Base-by-base conservation (phyloP, 1,139 yeast genomes). In the Sugiyamaella pinicola region DNA sequence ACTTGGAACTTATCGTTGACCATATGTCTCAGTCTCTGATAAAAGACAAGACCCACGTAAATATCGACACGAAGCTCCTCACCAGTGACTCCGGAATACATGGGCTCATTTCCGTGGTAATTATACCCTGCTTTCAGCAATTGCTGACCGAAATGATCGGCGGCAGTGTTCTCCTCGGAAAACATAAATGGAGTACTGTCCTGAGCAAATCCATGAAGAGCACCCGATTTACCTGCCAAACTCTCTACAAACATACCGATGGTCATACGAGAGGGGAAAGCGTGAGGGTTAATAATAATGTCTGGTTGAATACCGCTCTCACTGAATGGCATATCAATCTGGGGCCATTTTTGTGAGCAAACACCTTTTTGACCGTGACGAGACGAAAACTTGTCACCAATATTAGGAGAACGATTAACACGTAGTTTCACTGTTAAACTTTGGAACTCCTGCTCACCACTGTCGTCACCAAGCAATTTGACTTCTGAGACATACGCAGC, bases 351-450 rank as follows among this genome's bases (percentile, higher is more conserved):
- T 71, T 96, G 87, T 12, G 98, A 91, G 74, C 98, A 93, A 57
- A 93, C 99, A 82, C 99, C 99, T 74, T 93, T 93, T 74, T 93
- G 99, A 58, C 99, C 99, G 76, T 93, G 99, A 74, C 99, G 84
- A 21, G 98, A 91, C 7, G 98, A 91, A 69, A 95, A 93, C 74
- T 93, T 93, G 74, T 93, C 99, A 71, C 99, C 99, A 70, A 95
- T 93, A 63, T 87, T 79, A 28, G 99, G 98, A 44, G 88, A 81
- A 76, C 99, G 85, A 58, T 96, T 85, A 51, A 93, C 77, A 71
- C 99, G 83, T 70, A 87, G 87, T 73, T 95, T 95, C 70, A 95
- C 86, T 35, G 97, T 86, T 49, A 93, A 74, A 52, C 80, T 76
- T 73, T 93, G 99, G 62, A 90, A 82, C 70, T 91, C 98, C 55